Evolutionary conservation across 2,329 filamentous ascomycete species (phyloP).

Genomic region (Colletotrichum godetiae): DNA sequence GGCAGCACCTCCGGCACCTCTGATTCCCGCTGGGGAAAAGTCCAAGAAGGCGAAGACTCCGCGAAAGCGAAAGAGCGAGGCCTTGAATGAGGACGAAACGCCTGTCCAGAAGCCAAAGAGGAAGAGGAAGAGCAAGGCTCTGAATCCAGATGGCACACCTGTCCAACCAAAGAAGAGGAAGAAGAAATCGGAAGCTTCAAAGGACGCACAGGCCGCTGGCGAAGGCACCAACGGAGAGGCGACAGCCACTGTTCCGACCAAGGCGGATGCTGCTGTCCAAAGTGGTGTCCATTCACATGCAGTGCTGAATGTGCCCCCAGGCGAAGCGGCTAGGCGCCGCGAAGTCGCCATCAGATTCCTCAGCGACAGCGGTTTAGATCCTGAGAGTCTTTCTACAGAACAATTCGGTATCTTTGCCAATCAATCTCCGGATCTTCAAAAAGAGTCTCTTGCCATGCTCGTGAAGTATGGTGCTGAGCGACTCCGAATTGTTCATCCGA

Average conservation of each 20-base stretch:
- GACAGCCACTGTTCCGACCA: conserved; percentile 14
- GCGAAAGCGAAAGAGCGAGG: conserved; percentile 40
- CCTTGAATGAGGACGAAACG: conserved; percentile 33
- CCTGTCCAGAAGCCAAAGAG: conserved; percentile 38
- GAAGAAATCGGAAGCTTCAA: conserved; percentile 17
- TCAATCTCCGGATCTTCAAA: conserved; percentile 66
- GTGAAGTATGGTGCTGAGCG: conserved; percentile 67
- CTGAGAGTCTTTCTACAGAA: conserved; percentile 61
- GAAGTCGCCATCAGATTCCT: conserved; percentile 62
- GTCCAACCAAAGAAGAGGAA: conserved; percentile 8
- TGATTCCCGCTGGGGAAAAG: conserved; percentile 37
- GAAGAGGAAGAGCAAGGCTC: conserved; percentile 41
- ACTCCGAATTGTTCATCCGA: conserved; percentile 67
- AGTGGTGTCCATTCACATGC: conserved; percentile 35
- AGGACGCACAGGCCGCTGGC: conserved; percentile 2
- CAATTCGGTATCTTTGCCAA: conserved; percentile 71
- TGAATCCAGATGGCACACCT: conserved; percentile 17
- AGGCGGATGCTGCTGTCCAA: conserved; percentile 32
- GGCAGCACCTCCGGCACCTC: conserved; percentile 40
- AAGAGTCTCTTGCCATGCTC: conserved; percentile 66
- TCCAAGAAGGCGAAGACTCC: conserved; percentile 42
- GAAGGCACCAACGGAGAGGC: conserved; percentile 6
- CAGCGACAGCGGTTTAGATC: conserved; percentile 59
- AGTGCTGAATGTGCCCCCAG: conserved; percentile 46
- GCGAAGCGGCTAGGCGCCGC: conserved; percentile 61